Evolutionary conservation across 1,139 yeast species (phyloP).

Genomic region (Blastobotrys persicus): DNA sequence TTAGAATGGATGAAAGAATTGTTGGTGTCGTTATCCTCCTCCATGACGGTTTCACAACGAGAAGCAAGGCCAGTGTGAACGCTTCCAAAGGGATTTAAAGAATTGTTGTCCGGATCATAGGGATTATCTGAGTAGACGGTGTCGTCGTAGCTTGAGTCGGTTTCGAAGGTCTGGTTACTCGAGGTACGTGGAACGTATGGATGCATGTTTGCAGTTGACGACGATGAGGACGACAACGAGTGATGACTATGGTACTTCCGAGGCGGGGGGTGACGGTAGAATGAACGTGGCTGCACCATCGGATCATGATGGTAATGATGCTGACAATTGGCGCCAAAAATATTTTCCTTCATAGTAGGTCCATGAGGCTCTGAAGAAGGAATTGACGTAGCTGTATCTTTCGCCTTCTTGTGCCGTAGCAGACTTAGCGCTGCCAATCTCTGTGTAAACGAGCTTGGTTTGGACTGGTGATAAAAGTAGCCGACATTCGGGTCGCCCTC

Average conservation of each 20-base stretch:
- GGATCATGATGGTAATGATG: background rate
- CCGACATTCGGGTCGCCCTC: background rate
- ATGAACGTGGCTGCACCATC: background rate
- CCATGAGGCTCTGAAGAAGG: background rate
- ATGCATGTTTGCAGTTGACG: background rate
- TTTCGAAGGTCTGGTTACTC: background rate
- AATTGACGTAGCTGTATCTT: background rate
- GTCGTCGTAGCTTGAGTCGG: background rate
- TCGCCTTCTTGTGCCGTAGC: background rate
- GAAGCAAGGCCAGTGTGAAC: background rate
- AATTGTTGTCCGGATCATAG: constrained; percentile 1
- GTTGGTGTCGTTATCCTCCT: background rate
- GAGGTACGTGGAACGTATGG: background rate
- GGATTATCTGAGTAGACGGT: background rate
- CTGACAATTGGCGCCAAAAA: background rate
- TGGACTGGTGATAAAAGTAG: background rate
- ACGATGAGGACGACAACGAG: background rate
- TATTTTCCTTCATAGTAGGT: background rate
- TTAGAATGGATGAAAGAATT: background rate
- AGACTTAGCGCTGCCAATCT: background rate
- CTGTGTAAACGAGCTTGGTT: background rate
- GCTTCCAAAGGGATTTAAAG: constrained; percentile 6
- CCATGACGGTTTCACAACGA: constrained; percentile 7
- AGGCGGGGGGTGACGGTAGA: constrained; percentile 3
- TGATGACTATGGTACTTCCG: background rate